A percentile compares a stretch with the other conserved stretches of the same genome.
Conservation (phyloP, 2,329 filamentous ascomycete species). For the Aspergillus pseudotamarii region DNA sequence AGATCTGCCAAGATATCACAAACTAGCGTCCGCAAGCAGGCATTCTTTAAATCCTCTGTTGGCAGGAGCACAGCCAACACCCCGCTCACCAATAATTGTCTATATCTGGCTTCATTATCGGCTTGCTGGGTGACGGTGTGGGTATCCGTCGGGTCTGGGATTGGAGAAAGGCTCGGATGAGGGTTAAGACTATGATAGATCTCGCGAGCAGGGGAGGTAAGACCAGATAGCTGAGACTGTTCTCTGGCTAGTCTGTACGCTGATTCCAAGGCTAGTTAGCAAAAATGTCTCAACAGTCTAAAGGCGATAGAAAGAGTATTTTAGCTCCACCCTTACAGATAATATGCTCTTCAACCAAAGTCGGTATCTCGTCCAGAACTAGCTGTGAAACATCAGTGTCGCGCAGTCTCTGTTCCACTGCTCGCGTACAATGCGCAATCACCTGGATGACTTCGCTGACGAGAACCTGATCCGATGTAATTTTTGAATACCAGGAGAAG, state of each 20-base stretch:
- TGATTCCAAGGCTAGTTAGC: conserved; percentile 42
- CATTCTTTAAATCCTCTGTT: conserved; percentile 88
- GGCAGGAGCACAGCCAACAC: conserved; percentile 82
- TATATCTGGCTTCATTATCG: conserved; percentile 79
- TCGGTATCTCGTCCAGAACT: conserved; percentile 83
- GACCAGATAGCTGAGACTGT: conserved; percentile 59
- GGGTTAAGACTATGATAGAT: conserved; percentile 85
- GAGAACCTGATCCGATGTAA: conserved; percentile 87
- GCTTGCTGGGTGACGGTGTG: conserved; percentile 62
- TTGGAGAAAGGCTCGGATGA: conserved; percentile 76
- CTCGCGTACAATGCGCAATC: conserved; percentile 87
- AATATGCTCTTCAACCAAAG: conserved; percentile 77
- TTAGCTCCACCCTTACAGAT: conserved; percentile 59
- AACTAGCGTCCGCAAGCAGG: conserved; percentile 79
- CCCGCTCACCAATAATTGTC: conserved; percentile 83
- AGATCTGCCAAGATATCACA: conserved; percentile 87
- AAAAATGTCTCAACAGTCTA: not conserved
- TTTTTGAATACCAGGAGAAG: conserved; percentile 87
- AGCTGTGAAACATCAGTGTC: conserved; percentile 81
- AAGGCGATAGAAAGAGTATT: not conserved
- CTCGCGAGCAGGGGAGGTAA: conserved; percentile 64
- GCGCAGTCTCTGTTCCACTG: conserved; percentile 81
- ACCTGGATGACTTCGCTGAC: conserved; percentile 85
- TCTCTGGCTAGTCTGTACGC: conserved; percentile 72
- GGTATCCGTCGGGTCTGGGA: conserved; percentile 62